Evolutionary conservation across 257 asterid species (phyloP).

Genomic region (Solanum bulbocastanum): DNA sequence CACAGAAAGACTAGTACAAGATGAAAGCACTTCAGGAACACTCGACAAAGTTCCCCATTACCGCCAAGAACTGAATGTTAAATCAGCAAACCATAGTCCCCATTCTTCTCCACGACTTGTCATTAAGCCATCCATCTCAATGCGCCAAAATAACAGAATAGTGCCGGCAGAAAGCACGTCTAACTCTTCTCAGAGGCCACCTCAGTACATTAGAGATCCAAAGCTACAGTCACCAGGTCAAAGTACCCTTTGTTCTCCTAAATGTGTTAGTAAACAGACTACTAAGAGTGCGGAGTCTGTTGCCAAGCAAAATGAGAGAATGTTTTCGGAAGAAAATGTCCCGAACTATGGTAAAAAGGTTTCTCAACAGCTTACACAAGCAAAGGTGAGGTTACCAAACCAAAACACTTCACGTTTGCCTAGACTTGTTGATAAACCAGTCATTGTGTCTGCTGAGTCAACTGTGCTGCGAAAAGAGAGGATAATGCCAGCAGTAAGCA

Average conservation of each 20-base stretch:
- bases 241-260: not conserved
- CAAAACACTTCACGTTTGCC: conserved; percentile 19
- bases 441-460: conserved; percentile 4
- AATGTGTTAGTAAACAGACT: not conserved
- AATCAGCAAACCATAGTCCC: conserved; percentile 22
- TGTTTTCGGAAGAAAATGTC: not conserved
- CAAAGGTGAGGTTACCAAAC: not conserved
- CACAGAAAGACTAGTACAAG: conserved; percentile 19
- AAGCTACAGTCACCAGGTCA: not conserved
- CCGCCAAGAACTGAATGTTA: conserved; percentile 24
- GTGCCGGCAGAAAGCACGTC: not conserved
- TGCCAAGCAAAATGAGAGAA: not conserved
- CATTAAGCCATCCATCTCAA: conserved; percentile 1
- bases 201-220: not conserved
- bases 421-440: conserved; percentile 9
- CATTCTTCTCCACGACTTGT: conserved; percentile 29
- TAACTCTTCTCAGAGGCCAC: not conserved
- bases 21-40: conserved; percentile 40
- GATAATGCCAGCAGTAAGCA: conserved; percentile 6
- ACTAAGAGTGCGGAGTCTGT: not conserved
- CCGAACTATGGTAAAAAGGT: not conserved
- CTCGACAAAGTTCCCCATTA: conserved; percentile 8
- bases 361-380: not conserved
- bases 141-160: not conserved
- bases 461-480: conserved; percentile 10